Conservation (phyloP, 2,329 filamentous ascomycete species). For the Pseudogymnoascus sp. region DNA sequence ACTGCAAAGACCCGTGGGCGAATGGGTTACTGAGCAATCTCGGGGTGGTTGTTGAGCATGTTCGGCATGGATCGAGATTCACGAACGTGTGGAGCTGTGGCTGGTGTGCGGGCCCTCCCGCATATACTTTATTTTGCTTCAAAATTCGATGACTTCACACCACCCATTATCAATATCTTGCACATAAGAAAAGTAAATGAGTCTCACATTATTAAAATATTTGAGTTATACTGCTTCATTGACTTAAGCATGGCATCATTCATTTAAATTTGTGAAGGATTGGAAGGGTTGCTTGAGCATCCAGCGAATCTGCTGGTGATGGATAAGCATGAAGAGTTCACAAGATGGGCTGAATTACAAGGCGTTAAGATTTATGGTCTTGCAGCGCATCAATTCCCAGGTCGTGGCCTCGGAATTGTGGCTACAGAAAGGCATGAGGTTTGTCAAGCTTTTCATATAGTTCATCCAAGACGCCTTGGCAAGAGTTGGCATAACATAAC, state of each 20-base stretch:
- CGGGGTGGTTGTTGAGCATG: background rate
- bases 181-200: background rate
- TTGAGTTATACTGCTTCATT: background rate
- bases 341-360: conserved; percentile 56
- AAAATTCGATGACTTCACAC: background rate
- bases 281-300: background rate
- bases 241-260: background rate
- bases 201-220: background rate
- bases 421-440: conserved; percentile 61
- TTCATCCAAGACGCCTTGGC: background rate
- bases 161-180: background rate
- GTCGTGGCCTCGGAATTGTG: conserved; percentile 70
- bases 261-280: background rate
- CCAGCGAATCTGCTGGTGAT: conserved; percentile 16
- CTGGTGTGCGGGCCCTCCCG: conserved; percentile 5
- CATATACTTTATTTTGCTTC: conserved; percentile 6
- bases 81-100: conserved; percentile 5
- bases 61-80: conserved; percentile 4
- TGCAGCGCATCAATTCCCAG: conserved; percentile 56
- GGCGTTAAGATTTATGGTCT: conserved; percentile 63
- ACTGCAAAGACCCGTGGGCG: background rate
- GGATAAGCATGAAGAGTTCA: conserved; percentile 43
- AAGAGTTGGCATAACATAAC: background rate
- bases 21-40: background rate
- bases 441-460: conserved; percentile 18